phyloP scores from a whole-genome alignment of 768 basidiomycete genomes.

The Lentinula raphanica region DNA sequence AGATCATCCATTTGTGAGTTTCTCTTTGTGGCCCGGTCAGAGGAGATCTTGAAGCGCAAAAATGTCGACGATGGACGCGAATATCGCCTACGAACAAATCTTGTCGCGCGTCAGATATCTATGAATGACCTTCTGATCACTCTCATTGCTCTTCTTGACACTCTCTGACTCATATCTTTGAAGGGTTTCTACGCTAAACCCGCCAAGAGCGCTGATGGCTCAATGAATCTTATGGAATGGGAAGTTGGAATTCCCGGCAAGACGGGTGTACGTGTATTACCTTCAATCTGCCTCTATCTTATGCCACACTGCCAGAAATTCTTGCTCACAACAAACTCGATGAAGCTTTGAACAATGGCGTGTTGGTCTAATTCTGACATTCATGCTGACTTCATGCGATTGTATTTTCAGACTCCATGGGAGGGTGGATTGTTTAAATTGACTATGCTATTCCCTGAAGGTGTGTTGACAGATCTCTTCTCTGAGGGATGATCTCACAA shows the following conservation, averaged over 20 bases:
- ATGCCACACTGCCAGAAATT: slow-evolving; percentile 3
- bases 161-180: not conserved
- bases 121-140: not conserved
- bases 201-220: slow-evolving; percentile 82
- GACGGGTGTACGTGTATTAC: slow-evolving; percentile 54
- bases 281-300: slow-evolving; percentile 6
- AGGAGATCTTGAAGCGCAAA: not conserved
- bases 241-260: slow-evolving; percentile 99
- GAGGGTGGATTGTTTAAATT: slow-evolving; percentile 95
- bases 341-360: slow-evolving; percentile 9
- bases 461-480: slow-evolving; percentile 30
- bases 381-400: slow-evolving; percentile 7
- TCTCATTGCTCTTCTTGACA: not conserved
- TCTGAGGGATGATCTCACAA: too few relatives aligned
- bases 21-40: not conserved
- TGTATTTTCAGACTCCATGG: slow-evolving; percentile 77
- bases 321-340: not conserved
- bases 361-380: slow-evolving; percentile 10
- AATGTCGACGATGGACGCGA: not conserved
- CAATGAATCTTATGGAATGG: slow-evolving; percentile 97
- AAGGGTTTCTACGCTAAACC: slow-evolving; percentile 98
- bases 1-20: slow-evolving; percentile 94
- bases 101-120: not conserved
- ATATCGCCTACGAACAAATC: slow-evolving; percentile 1
- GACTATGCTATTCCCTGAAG: slow-evolving; percentile 94